These are phyloP conservation scores for Adansonia gregorii DNA, from an alignment of 441 rosid genomes.

Conservation along the genomic window DNA sequence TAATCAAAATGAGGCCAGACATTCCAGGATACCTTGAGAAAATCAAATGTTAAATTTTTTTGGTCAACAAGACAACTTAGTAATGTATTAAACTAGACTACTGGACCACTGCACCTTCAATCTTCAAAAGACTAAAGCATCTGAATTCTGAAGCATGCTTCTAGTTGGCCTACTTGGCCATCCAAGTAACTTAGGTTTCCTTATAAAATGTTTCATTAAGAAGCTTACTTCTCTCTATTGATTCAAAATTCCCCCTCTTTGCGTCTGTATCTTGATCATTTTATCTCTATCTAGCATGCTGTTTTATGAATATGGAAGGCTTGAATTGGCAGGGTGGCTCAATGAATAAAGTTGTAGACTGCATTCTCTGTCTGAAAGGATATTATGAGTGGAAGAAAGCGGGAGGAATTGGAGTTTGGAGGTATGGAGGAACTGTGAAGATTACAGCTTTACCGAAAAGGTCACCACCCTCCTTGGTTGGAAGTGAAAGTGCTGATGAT, in stretches of 20 bases:
- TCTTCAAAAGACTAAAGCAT: not conserved
- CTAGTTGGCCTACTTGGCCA: not conserved
- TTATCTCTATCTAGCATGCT: not conserved
- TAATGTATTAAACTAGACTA: not conserved
- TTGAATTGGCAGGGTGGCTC: conserved; percentile 77
- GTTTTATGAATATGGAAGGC: conserved; percentile 22
- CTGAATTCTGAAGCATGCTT: not conserved
- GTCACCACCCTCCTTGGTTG: conserved; percentile 55
- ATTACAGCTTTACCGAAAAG: conserved; percentile 75
- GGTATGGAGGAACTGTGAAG: conserved; percentile 95
- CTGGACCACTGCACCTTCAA: not conserved
- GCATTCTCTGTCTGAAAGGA: conserved; percentile 94
- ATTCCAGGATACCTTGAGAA: not conserved
- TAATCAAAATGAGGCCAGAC: not conserved
- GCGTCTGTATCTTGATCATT: not conserved
- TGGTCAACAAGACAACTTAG: not conserved
- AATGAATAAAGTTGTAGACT: conserved; percentile 92
- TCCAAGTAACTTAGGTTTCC: not conserved
- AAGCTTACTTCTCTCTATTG: not conserved
- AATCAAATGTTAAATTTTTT: not conserved
- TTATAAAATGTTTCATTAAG: not conserved
- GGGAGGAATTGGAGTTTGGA: conserved; percentile 94
- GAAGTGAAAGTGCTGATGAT: conserved; percentile 85
- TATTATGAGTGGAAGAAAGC: conserved; percentile 93
- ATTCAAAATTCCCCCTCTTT: not conserved